Conservation (phyloP, 257 asterid genomes). For the Solanum bulbocastanum region DNA sequence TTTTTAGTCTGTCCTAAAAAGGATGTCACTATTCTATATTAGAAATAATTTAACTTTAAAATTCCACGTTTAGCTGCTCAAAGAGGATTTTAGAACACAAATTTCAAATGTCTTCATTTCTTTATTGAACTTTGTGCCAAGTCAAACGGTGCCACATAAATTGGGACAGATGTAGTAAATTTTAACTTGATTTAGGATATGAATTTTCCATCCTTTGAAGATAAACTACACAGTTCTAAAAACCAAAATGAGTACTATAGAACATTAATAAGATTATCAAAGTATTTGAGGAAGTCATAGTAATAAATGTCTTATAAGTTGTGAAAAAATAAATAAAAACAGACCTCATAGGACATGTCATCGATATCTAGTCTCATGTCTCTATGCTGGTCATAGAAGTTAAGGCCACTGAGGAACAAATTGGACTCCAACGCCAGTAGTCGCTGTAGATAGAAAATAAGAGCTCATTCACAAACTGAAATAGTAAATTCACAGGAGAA, state of each 20-base stretch:
- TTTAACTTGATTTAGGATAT: not conserved
- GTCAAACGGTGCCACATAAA: not conserved
- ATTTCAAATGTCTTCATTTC: not conserved
- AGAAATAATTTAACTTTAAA: too few relatives aligned
- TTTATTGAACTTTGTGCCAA: not conserved
- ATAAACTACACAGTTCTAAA: not conserved
- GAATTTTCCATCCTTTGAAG: not conserved
- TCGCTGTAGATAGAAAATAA: slow-evolving; percentile 42
- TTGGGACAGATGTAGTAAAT: not conserved
- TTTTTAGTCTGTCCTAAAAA: not conserved
- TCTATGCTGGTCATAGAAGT: slow-evolving; percentile 68
- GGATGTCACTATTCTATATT: not conserved
- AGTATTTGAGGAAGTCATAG: not conserved
- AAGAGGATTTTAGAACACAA: not conserved
- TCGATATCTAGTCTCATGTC: slow-evolving; percentile 89
- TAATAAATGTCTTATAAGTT: not conserved
- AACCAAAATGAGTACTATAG: not conserved
- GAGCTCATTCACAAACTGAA: not conserved
- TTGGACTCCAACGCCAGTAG: slow-evolving; percentile 55
- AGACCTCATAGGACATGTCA: slow-evolving; percentile 92
- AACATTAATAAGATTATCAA: not conserved
- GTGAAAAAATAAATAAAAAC: not conserved
- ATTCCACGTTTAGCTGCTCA: not conserved
- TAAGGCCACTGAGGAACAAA: slow-evolving; percentile 50
- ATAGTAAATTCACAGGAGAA: not conserved